phyloP scores from a whole-genome alignment of 2,329 filamentous ascomycete genomes.

The Podosphaera aphanis region DNA sequence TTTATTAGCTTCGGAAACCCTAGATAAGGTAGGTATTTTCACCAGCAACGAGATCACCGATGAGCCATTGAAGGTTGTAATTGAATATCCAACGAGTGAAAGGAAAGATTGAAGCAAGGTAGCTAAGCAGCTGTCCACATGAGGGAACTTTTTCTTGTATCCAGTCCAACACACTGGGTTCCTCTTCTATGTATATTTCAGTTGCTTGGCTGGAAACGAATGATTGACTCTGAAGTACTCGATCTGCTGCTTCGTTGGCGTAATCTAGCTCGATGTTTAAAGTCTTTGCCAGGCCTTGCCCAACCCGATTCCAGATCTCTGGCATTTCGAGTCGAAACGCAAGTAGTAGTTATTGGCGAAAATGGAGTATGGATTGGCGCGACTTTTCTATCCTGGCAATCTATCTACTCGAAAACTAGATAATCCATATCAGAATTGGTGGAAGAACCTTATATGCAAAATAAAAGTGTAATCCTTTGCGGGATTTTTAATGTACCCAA shows the following conservation, averaged over 20 bases:
- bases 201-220: slow-evolving; percentile 48
- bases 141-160: slow-evolving; percentile 39
- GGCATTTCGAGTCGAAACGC: too few species aligned
- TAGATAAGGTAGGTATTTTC: background rate
- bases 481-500: too few species aligned
- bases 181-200: slow-evolving; percentile 62
- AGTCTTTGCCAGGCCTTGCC: too few species aligned
- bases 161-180: slow-evolving; percentile 55
- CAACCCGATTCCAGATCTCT: too few species aligned
- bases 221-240: slow-evolving; percentile 56
- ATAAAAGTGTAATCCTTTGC: too few species aligned
- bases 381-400: too few species aligned
- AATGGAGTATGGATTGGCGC: too few species aligned
- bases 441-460: too few species aligned
- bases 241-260: slow-evolving; percentile 14
- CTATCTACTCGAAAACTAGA: too few species aligned
- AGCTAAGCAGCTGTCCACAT: slow-evolving; percentile 28
- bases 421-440: too few species aligned
- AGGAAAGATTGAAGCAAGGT: slow-evolving; percentile 55
- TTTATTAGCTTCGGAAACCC: background rate
- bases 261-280: too few species aligned
- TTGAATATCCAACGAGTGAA: slow-evolving; percentile 71
- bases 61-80: slow-evolving; percentile 68
- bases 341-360: too few species aligned
- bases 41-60: background rate